Evolutionary conservation across 192 early-diverging fungal genomes (phyloP), one percentile per base, ranked within the genome.

Genomic region (Haplosporangium gracile): DNA sequence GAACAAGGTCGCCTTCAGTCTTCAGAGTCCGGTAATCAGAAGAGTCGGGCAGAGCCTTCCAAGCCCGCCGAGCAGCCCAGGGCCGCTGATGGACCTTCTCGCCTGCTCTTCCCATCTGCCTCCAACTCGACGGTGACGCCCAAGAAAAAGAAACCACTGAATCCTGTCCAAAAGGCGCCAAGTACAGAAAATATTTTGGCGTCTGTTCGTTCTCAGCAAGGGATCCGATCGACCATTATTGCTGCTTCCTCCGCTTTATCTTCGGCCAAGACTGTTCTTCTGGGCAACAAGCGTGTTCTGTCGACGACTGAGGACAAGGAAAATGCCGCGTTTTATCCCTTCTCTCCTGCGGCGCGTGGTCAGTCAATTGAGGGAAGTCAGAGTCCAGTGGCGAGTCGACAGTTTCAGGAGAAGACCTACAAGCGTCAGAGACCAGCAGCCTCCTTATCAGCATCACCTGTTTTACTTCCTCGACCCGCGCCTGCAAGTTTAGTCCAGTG

Each of bases 91-190:
- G 60, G 60, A 32, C 60, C 60, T 15, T 65, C 60, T 34, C 60
- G 60, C 29, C 13, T 65, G 29, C 60, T 29, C 26, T 72, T 45
- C 40, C 15, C 71, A n/a, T 5, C 71, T 45, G 13, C 73, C 20
- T 39, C 29, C 16, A 45, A 32, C 26, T 39, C 60, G 10, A 5
- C 68, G 22, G 40, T 51, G 11, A 76, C 82, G 7, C 77, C 83
- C n/a, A 85, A 85, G 26, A 85, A 85, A 70, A 85, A 85, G 60
- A 85, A 85, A 47, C 83, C 83, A 4, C 39, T 80, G 68, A 85
- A 85, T 16, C 83, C 83, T 13, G 74, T 85, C 0, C 83, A 85
- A 11, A 85, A 76, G 24, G 83, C 83, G 2, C 83, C 83, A 10
- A 80, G 78, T 10, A 80, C 83, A 4, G 83, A 85, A 38, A 85